A percentile compares a stretch with the other conserved stretches of the same genome.
phyloP scores from a whole-genome alignment of 257 asterid genomes.

The Knoxia roxburghii region DNA sequence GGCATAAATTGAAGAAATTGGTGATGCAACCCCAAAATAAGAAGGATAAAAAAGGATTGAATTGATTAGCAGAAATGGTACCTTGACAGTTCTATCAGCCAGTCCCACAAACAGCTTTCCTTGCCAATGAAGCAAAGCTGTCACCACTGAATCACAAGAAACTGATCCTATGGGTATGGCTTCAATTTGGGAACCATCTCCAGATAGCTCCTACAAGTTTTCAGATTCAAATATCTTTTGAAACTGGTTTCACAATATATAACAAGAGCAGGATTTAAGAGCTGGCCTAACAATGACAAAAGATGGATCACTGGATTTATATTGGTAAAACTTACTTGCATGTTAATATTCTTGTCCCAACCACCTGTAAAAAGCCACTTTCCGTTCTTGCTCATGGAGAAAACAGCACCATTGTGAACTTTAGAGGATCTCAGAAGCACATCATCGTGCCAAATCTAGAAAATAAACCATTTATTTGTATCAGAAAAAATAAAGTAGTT shows the following conservation, averaged over 20 bases:
- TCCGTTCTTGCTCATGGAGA: conserved; percentile 56
- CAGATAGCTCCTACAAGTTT: conserved; percentile 46
- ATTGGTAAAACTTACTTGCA: conserved; percentile 41
- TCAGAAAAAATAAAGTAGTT: not conserved
- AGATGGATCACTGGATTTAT: not conserved
- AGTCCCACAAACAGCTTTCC: conserved; percentile 76
- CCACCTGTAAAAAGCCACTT: conserved; percentile 78
- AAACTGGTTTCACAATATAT: not conserved
- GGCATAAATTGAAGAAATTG: not conserved
- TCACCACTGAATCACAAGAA: conserved; percentile 49
- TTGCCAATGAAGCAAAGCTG: conserved; percentile 50
- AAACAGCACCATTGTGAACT: conserved; percentile 56
- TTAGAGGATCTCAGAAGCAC: conserved; percentile 45
- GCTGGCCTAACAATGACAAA: too few relatives aligned
- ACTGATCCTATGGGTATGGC: conserved; percentile 47
- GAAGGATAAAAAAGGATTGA: not conserved
- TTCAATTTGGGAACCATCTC: conserved; percentile 37
- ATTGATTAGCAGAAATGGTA: conserved; percentile 1
- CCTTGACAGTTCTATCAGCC: conserved; percentile 66
- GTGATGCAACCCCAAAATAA: not conserved
- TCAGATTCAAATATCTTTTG: not conserved
- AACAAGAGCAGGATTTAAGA: too few relatives aligned
- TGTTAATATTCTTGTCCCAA: conserved; percentile 61
- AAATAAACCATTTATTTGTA: not conserved
- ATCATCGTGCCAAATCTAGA: conserved; percentile 64